Conservation (phyloP, 441 rosid genomes). For the Populus hybrid region DNA sequence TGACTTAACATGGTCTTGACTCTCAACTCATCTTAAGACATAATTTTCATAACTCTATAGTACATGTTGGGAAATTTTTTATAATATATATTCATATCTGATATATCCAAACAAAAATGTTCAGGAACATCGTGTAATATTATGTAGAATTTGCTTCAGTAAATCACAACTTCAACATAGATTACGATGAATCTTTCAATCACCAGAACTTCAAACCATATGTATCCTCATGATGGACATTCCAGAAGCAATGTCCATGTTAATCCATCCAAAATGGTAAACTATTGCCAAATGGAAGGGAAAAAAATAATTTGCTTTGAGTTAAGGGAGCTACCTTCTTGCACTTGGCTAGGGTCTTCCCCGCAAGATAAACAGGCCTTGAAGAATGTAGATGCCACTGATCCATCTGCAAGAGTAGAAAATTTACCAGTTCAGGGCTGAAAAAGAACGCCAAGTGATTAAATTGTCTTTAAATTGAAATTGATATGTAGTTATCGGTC, state of each 20-base stretch:
- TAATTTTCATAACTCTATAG: not conserved
- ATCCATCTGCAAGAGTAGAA: slow-evolving; percentile 46
- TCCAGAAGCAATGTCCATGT: not conserved
- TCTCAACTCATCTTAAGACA: not conserved
- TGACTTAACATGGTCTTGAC: not conserved
- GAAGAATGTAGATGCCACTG: slow-evolving; percentile 49
- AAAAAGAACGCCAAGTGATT: not conserved
- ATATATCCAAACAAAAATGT: not conserved
- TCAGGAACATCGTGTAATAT: not conserved
- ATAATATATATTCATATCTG: not conserved
- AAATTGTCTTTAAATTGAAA: not conserved
- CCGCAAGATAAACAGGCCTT: slow-evolving; percentile 92
- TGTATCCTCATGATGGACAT: not conserved
- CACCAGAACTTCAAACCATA: not conserved
- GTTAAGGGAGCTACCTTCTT: slow-evolving; percentile 55
- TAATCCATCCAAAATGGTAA: not conserved
- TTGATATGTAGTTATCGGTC: not conserved
- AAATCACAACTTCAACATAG: not conserved
- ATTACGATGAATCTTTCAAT: not conserved
- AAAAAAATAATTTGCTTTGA: not conserved
- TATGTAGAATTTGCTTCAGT: not conserved
- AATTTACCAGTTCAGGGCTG: slow-evolving; percentile 5
- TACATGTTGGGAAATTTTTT: not conserved
- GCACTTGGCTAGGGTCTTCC: slow-evolving; percentile 63
- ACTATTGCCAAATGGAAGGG: not conserved